Percentiles rank a stretch among this genome's conserved stretches.
Conservation (phyloP, 2,329 filamentous ascomycete species). For the Trichoderma hamatum region DNA sequence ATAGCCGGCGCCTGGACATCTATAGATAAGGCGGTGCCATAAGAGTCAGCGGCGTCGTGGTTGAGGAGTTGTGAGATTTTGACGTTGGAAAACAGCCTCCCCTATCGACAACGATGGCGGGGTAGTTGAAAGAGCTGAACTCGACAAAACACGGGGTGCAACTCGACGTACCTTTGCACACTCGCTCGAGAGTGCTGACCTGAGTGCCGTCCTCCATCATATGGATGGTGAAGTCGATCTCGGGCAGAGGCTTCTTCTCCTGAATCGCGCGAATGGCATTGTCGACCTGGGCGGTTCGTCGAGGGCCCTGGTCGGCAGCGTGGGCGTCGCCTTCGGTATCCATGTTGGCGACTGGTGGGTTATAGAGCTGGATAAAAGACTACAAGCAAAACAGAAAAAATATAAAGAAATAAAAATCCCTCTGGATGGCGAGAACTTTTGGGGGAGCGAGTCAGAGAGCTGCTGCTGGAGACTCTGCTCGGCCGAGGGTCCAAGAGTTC, state of each 20-base stretch:
- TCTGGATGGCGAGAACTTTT: neutral
- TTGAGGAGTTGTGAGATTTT: neutral
- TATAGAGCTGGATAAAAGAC: neutral
- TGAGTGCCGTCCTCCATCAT: constrained; percentile 97
- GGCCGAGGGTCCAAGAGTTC: constrained; percentile 18
- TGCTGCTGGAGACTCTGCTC: constrained; percentile 2
- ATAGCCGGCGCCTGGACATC: constrained; percentile 98
- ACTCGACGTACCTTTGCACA: constrained; percentile 84
- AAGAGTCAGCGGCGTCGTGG: constrained; percentile 26
- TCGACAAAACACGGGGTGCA: neutral
- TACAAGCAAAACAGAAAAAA: neutral
- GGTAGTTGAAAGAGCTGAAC: constrained; percentile 21
- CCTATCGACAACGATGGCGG: constrained; percentile 24
- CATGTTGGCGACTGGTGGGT: constrained; percentile 45
- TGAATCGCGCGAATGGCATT: constrained; percentile 89
- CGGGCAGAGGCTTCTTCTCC: constrained; percentile 92
- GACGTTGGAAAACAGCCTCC: neutral
- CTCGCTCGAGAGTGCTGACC: constrained; percentile 92
- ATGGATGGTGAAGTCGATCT: constrained; percentile 98
- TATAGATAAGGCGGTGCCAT: constrained; percentile 44
- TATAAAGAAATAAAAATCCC: neutral
- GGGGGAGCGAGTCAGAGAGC: neutral
- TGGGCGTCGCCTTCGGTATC: constrained; percentile 49
- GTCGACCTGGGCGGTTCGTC: constrained; percentile 70
- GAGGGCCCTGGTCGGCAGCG: constrained; percentile 39